Evolutionary conservation across 108 stramenopile species (phyloP).

Genomic region (Mediolabrus comicus): DNA sequence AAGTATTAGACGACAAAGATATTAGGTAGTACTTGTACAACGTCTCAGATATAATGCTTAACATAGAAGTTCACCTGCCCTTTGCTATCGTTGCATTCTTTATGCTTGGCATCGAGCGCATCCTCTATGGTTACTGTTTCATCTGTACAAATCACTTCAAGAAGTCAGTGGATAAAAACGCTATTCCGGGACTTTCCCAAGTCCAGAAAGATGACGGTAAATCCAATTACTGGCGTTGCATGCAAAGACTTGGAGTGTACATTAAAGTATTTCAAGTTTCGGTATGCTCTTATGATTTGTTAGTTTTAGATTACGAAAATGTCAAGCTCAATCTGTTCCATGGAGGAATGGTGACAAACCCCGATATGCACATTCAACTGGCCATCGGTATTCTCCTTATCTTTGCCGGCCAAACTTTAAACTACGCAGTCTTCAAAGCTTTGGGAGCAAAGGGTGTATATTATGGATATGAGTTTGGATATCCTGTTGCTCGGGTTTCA

Average conservation of each 20-base stretch:
- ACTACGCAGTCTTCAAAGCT: constrained; percentile 48
- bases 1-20: no score
- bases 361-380: constrained; percentile 17
- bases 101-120: constrained; percentile 37
- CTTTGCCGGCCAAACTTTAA: constrained; percentile 44
- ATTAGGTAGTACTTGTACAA: no score
- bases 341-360: constrained; percentile 19
- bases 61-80: constrained; percentile 9
- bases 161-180: constrained; percentile 29
- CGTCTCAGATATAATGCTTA: no score
- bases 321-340: constrained; percentile 19
- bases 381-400: constrained; percentile 24
- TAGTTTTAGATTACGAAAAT: constrained; percentile 30
- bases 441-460: constrained; percentile 52
- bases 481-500: constrained; percentile 35
- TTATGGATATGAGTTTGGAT: constrained; percentile 55
- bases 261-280: constrained; percentile 47
- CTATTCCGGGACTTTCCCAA: constrained; percentile 28
- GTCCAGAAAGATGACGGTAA: constrained; percentile 21
- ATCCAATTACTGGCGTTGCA: constrained; percentile 31
- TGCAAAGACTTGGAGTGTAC: constrained; percentile 43
- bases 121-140: constrained; percentile 40
- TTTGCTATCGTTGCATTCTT: constrained; percentile 27
- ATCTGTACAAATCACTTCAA: constrained; percentile 48
- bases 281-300: constrained; percentile 32